Base-by-base conservation (phyloP, 495 filamentous ascomycete genomes). In the Trichocladium antarcticum region DNA sequence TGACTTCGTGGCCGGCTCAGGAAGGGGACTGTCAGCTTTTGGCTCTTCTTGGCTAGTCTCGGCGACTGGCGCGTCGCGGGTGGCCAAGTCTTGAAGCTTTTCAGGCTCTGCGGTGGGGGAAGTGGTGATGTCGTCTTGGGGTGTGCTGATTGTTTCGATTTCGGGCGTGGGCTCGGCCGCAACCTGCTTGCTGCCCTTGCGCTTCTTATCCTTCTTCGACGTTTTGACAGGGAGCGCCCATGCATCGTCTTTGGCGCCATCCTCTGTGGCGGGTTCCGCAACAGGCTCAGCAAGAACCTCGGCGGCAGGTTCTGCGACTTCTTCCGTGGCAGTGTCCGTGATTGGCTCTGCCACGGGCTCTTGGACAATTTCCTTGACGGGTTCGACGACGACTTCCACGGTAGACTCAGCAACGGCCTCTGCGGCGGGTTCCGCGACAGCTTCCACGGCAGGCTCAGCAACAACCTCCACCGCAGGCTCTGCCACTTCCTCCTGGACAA, bases 161-260 rank as follows among this genome's bases (percentile, higher is more conserved):
- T 36, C 29, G 24, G 43, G 43, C n/a, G 45, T 22, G 24, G 24
- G 24, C 24, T 27, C 24, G 24, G 58, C 49, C 21, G 38, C 42
- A 57, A 50, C 39, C 40, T 65, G 51, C 35, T 51, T 45, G 27
- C 31, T 53, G 8, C 27, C 50, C 52, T 61, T 57, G 39, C 49
- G 59, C 43, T 59, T 61, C 38, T 56, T 56, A 29, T 50, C 49
- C 49, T 60, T 62, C 51, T 49, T 59, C 22, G 55, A 59, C 42
- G 29, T 48, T 38, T 51, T 45, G 14, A 20, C 47, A 53, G 49
- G 45, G 31, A 37, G 17, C 19, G 37, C 37, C 45, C 5, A 47
- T 0, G 14, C 22, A 3, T 58, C 52, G 5, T 37, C 42, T 32
- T 45, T 34, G 17, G 37, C 8, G 8, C 39, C 45, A 31, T n/a